Base-by-base conservation (phyloP, 352 stramenopile genomes). In the Phytophthora sansomeana region DNA sequence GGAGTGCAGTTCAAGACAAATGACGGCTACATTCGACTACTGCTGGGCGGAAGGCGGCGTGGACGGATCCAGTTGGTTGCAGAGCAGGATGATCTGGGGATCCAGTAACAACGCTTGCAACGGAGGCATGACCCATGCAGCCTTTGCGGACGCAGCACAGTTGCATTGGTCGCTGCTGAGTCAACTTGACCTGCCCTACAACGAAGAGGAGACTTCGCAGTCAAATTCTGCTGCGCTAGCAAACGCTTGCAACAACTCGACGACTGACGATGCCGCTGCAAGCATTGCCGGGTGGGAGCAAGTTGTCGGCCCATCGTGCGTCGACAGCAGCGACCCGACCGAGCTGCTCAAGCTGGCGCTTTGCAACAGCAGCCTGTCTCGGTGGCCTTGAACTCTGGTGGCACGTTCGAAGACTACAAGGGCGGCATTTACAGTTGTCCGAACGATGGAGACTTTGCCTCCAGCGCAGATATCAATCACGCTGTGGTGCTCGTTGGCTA, bases 381-480 rank as follows among this genome's bases (percentile, higher is more conserved):
- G 5, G 87, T 90, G 24, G 87, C 85, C 11, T 82, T 95, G 47
- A 91, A 93, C 75, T 93, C 87, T 24, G 77, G 77, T n/a, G 78
- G 74, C 11, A 67, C 74, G 35, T 93, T 95, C 60, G 91, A 95
- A 48, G 77, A 87, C 54, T 93, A 93, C 81, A 92, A 92, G 53
- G 72, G 76, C 36, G 87, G 87, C 28, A 77, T 93, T 48, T 93
- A 92, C 71, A 66, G 48, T 32, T 93, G 85, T 47, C 81, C 83
- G 3, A 84, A 93, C 58, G 85, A 89, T 56, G 83, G 85, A 19
- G 76, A 90, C 57, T 89, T 95, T 35, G 49, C 63, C 39, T 75
- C 76, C 43, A 90, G 75, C 54, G 69, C 60, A 26, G 67, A 83
- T 49, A 87, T 95, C 14, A 74, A 95, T 58, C 85, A 95, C 69